Conservation (phyloP, 139 green algal genomes). For the Volvox africanus region DNA sequence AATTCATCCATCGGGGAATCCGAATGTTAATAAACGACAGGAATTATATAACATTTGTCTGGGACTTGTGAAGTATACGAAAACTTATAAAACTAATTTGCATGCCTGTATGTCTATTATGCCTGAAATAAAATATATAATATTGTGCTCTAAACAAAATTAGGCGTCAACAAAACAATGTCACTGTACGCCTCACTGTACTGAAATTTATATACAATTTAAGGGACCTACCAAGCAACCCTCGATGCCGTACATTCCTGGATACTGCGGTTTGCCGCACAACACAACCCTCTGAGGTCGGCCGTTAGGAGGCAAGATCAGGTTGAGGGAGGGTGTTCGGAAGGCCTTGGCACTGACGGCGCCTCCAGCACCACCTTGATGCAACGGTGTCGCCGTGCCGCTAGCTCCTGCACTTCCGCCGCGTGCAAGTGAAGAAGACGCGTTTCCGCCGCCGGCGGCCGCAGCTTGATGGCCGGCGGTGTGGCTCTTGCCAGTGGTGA, state of each 20-base stretch:
- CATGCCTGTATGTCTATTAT: no score
- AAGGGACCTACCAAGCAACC: slow-evolving; percentile 60
- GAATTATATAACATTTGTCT: background rate
- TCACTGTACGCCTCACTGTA: no score
- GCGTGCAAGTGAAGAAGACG: background rate
- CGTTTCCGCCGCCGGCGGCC: background rate
- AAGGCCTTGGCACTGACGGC: slow-evolving; percentile 44
- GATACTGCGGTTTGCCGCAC: slow-evolving; percentile 54
- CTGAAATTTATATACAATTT: no score
- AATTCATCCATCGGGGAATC: background rate
- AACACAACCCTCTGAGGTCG: slow-evolving; percentile 68
- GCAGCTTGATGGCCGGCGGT: background rate
- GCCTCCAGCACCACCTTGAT: background rate
- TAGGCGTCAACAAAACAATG: no score
- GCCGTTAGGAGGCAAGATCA: slow-evolving; percentile 64
- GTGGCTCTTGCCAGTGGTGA: background rate
- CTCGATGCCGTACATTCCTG: slow-evolving; percentile 66
- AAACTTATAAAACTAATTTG: no score
- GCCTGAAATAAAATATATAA: no score
- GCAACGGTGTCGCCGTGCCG: background rate
- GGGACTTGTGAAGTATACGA: no score
- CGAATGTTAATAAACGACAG: background rate
- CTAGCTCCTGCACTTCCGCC: background rate
- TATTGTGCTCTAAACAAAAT: no score
- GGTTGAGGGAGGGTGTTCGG: slow-evolving; percentile 49